phyloP scores from a whole-genome alignment of 306 rosid species.

The Rubus idaeus region DNA sequence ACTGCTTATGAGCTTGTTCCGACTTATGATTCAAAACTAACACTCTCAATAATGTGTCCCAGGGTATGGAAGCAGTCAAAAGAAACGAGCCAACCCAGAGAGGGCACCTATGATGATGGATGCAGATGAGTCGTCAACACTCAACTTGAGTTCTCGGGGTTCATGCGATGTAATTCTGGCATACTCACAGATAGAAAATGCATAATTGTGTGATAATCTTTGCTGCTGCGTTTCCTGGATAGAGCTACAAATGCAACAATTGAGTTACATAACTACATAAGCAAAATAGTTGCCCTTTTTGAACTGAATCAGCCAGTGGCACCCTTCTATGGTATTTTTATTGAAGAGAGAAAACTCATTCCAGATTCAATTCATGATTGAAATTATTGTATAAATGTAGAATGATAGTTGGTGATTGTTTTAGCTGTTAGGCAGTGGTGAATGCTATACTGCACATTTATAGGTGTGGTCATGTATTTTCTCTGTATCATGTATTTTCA shows the following conservation, averaged over 20 bases:
- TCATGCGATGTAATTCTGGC: neutral
- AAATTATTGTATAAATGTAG: neutral
- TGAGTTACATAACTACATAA: neutral
- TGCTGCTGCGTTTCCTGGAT: neutral
- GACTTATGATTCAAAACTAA: neutral
- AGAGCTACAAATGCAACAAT: neutral
- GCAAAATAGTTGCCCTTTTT: neutral
- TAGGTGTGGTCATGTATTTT: neutral
- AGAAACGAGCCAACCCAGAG: neutral
- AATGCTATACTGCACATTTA: neutral
- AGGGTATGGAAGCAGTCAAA: neutral
- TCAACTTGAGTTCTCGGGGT: neutral
- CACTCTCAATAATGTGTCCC: neutral
- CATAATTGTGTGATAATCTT: neutral
- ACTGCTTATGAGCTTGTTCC: neutral
- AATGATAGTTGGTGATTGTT: neutral
- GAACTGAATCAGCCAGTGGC: neutral
- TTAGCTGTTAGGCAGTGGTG: neutral
- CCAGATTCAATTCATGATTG: neutral
- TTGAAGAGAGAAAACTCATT: neutral
- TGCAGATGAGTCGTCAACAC: neutral
- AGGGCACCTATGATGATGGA: neutral
- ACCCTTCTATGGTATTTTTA: neutral
- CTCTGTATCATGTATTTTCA: neutral
- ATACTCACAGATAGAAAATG: neutral